These are phyloP conservation scores for Raddia distichophylla DNA, from an alignment of 176 grass and related monocot genomes.

Conservation along the genomic window DNA sequence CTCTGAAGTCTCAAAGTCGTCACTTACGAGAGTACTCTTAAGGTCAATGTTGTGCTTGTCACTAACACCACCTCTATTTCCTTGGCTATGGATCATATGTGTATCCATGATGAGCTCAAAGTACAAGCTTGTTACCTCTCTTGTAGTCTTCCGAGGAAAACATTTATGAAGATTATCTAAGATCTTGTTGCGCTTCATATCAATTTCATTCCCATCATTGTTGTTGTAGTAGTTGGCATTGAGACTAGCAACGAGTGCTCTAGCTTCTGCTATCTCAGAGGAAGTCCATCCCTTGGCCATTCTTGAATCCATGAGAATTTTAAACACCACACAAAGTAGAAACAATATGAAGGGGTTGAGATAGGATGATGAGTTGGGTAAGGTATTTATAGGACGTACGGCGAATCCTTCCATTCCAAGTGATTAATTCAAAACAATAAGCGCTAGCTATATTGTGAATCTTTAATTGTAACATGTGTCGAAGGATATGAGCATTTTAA, in stretches of 20 bases:
- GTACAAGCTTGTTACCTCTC: not conserved
- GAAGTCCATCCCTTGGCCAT: not conserved
- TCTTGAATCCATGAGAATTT: not conserved
- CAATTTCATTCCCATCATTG: too few species aligned
- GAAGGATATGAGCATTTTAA: not conserved
- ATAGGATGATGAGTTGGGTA: not conserved
- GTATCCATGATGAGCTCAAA: not conserved
- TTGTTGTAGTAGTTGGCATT: not conserved
- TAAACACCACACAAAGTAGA: not conserved
- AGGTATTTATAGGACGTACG: not conserved
- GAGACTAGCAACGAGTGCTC: not conserved
- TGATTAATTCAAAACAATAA: not conserved
- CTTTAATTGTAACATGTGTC: not conserved
- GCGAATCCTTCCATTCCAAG: not conserved
- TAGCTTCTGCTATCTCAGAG: not conserved
- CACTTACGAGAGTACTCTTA: not conserved
- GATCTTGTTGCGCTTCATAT: not conserved
- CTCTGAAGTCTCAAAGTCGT: too few species aligned
- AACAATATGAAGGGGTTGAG: not conserved
- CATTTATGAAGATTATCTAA: not conserved
- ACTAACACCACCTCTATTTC: not conserved
- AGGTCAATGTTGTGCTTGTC: too few species aligned
- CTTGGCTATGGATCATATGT: not conserved
- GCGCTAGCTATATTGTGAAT: not conserved
- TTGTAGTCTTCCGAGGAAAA: not conserved